A percentile compares a stretch with the other conserved stretches of the same genome.
Evolutionary conservation across 2,329 filamentous ascomycete species (phyloP).

Genomic region (Pezicula rhizophila): DNA sequence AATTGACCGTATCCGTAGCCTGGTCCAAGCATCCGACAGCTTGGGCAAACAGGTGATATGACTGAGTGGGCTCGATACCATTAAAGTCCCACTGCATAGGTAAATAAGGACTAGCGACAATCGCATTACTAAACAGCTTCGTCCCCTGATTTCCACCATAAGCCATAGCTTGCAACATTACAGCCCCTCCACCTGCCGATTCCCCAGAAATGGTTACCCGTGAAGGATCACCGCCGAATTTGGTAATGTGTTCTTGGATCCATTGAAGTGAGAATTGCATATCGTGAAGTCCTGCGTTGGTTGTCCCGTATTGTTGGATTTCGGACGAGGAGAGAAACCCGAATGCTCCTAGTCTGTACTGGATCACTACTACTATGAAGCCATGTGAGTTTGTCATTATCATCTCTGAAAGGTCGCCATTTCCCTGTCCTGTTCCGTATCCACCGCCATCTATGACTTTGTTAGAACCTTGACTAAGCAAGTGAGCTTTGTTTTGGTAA

Average conservation of each 20-base stretch:
- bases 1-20: conserved; percentile 28
- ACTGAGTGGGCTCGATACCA: conserved; percentile 34
- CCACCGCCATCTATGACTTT: conserved; percentile 32
- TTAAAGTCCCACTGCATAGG: conserved; percentile 46
- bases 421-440: conserved; percentile 24
- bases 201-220: conserved; percentile 50
- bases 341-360: conserved; percentile 42
- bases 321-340: conserved; percentile 42
- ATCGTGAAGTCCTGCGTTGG: conserved; percentile 49
- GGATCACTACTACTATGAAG: conserved; percentile 40
- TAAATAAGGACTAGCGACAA: conserved; percentile 40
- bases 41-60: conserved; percentile 38
- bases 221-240: conserved; percentile 46
- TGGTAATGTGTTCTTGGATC: conserved; percentile 44
- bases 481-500: conserved; percentile 2
- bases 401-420: conserved; percentile 30
- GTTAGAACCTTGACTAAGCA: conserved; percentile 13
- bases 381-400: conserved; percentile 42
- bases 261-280: conserved; percentile 46
- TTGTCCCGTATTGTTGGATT: conserved; percentile 30
- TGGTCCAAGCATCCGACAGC: conserved; percentile 31
- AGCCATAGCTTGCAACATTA: conserved; percentile 38
- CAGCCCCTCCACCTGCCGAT: conserved; percentile 45
- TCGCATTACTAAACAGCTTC: conserved; percentile 12
- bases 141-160: conserved; percentile 15